Evolutionary conservation across 2,329 filamentous ascomycete species (phyloP).

Genomic region (Lecanicillium sp.): DNA sequence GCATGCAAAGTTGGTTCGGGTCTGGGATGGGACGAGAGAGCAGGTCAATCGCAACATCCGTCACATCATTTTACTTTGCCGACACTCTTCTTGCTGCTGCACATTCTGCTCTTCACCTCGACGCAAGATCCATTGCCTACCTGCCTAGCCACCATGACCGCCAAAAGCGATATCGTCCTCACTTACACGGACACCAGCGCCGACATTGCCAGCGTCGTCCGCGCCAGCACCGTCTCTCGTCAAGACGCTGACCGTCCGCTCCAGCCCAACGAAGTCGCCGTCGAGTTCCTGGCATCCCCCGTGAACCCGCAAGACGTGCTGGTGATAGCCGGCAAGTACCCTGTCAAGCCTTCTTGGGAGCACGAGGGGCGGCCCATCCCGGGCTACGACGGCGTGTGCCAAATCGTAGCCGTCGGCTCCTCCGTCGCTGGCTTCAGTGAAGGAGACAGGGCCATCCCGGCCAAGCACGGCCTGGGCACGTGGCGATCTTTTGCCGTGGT

Average conservation of each 20-base stretch:
- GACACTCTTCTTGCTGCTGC: too few relatives aligned
- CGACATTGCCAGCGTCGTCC: not conserved
- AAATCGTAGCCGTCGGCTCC: conserved; percentile 6
- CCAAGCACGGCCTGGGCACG: conserved; percentile 11
- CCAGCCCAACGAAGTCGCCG: conserved; percentile 7
- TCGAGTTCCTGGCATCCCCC: conserved; percentile 14
- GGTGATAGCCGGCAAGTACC: conserved; percentile 14
- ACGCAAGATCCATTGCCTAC: too few relatives aligned
- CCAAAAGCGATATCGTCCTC: not conserved
- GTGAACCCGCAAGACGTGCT: conserved; percentile 17
- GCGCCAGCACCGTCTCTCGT: not conserved
- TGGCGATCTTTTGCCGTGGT: conserved; percentile 15
- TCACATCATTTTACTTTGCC: not conserved
- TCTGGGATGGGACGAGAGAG: too few relatives aligned
- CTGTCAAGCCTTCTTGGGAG: conserved; percentile 12
- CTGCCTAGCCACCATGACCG: not conserved
- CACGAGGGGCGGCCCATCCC: conserved; percentile 10
- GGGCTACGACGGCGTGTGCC: conserved; percentile 15
- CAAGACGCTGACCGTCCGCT: not conserved
- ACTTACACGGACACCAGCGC: not conserved
- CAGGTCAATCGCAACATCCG: not conserved
- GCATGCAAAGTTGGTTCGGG: too few relatives aligned
- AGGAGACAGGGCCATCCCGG: conserved; percentile 11
- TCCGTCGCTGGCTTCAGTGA: conserved; percentile 2
- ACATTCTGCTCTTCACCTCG: too few relatives aligned